A percentile compares a stretch with the other conserved stretches of the same genome.
phyloP scores from a whole-genome alignment of 805 yeast genomes.

The Wickerhamia fluorescens region DNA sequence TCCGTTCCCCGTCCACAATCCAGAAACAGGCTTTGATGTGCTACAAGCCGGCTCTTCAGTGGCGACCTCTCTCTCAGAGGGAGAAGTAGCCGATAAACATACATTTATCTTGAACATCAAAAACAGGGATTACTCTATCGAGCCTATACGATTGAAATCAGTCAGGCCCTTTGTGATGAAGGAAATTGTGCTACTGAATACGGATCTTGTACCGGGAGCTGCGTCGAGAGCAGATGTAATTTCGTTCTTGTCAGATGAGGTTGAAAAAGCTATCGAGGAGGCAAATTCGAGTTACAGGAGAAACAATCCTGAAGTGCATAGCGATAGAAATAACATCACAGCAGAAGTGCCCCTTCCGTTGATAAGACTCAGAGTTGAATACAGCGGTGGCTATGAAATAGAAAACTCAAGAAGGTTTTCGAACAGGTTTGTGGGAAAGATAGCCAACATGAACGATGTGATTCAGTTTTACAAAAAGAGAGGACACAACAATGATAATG shows the following conservation, averaged over 20 bases:
- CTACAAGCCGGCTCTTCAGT: slow-evolving; percentile 92
- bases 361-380: slow-evolving; percentile 77
- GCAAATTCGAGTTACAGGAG: slow-evolving; percentile 47
- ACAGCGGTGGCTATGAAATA: slow-evolving; percentile 83
- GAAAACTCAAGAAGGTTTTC: slow-evolving; percentile 88
- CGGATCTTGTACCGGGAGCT: slow-evolving; percentile 52
- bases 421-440: slow-evolving; percentile 80
- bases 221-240: slow-evolving; percentile 56
- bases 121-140: slow-evolving; percentile 48
- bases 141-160: slow-evolving; percentile 57
- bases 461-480: slow-evolving; percentile 58
- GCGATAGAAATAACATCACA: slow-evolving; percentile 10
- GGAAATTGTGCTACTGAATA: slow-evolving; percentile 48
- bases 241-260: slow-evolving; percentile 51
- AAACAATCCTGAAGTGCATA: slow-evolving; percentile 21
- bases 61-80: slow-evolving; percentile 83
- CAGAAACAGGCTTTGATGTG: slow-evolving; percentile 61
- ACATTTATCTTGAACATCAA: slow-evolving; percentile 64
- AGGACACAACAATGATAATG: slow-evolving; percentile 9
- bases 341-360: slow-evolving; percentile 63
- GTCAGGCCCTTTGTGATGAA: slow-evolving; percentile 79
- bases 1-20: slow-evolving; percentile 57
- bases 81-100: slow-evolving; percentile 70
- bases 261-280: slow-evolving; percentile 56
- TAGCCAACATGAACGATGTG: slow-evolving; percentile 88